Conservation (phyloP, 495 filamentous ascomycete species). For the Entonaema liquescens region DNA sequence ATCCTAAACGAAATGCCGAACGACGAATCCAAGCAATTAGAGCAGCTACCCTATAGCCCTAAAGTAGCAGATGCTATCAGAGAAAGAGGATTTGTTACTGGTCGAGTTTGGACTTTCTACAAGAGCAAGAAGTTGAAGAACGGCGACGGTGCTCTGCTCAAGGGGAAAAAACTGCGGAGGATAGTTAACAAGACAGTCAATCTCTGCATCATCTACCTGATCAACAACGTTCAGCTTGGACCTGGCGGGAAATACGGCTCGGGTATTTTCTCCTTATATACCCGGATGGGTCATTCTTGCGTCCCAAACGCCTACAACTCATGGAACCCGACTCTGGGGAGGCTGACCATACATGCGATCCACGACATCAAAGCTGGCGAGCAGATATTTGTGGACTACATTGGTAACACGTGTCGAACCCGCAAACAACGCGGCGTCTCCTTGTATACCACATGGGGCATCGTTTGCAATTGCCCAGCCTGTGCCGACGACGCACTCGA, state of each 20-base stretch:
- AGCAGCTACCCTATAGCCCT: background rate
- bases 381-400: conserved; percentile 55
- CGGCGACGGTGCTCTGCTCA: background rate
- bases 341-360: conserved; percentile 52
- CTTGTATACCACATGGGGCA: conserved; percentile 15
- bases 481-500: conserved; percentile 21
- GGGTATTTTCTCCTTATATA: conserved; percentile 25
- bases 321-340: conserved; percentile 49
- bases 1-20: background rate
- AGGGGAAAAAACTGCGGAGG: conserved; percentile 16
- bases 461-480: conserved; percentile 22
- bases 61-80: background rate
- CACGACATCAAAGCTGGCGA: conserved; percentile 51
- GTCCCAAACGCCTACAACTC: conserved; percentile 52
- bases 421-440: conserved; percentile 23
- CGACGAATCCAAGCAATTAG: background rate
- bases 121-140: conserved; percentile 24
- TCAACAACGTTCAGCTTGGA: conserved; percentile 27
- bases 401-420: conserved; percentile 36
- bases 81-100: background rate
- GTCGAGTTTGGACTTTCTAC: conserved; percentile 16
- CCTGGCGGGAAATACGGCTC: conserved; percentile 30
- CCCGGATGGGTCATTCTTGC: conserved; percentile 56
- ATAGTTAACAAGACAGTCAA: conserved; percentile 14
- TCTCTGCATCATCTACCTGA: conserved; percentile 12